Evolutionary conservation across 1,284 basidiomycete genomes (phyloP).

Genomic region (Apiotrichum siamense): DNA sequence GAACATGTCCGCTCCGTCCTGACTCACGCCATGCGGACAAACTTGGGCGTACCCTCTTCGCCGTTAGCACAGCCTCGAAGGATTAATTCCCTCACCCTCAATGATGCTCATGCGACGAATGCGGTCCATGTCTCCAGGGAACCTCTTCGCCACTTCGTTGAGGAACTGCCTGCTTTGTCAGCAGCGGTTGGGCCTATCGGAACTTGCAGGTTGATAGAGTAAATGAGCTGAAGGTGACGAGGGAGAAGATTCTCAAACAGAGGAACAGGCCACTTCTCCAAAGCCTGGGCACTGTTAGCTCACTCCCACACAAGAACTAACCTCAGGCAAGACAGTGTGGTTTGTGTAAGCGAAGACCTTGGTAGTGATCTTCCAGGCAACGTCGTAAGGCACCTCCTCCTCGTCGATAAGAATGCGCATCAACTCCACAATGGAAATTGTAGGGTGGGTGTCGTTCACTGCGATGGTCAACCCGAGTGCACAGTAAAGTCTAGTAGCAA

Average conservation of each 20-base stretch:
- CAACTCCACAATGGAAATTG: conserved; percentile 85
- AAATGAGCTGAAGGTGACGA: conserved; percentile 67
- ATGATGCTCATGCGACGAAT: conserved; percentile 82
- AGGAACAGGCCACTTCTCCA: conserved; percentile 78
- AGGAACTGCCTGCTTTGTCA: conserved; percentile 33
- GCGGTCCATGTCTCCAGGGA: conserved; percentile 73
- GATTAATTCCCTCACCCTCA: conserved; percentile 56
- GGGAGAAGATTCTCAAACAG: conserved; percentile 76
- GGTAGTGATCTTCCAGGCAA: conserved; percentile 78
- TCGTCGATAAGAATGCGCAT: conserved; percentile 79
- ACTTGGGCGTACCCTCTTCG: conserved; percentile 71
- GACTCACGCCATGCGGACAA: conserved; percentile 74
- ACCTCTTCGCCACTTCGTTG: conserved; percentile 74
- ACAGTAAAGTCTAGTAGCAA: too few species aligned
- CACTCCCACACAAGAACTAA: neutral
- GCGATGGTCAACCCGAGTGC: conserved; percentile 5
- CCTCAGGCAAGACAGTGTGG: conserved; percentile 54
- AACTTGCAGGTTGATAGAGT: conserved; percentile 62
- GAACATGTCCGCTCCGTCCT: neutral
- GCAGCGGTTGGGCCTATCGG: conserved; percentile 11
- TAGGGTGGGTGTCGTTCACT: conserved; percentile 74
- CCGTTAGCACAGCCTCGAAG: too few species aligned
- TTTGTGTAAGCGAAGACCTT: conserved; percentile 92
- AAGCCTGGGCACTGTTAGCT: conserved; percentile 34
- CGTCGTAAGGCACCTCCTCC: conserved; percentile 74